phyloP scores from a whole-genome alignment of 352 stramenopile species.

The Globisporangium canariense region DNA sequence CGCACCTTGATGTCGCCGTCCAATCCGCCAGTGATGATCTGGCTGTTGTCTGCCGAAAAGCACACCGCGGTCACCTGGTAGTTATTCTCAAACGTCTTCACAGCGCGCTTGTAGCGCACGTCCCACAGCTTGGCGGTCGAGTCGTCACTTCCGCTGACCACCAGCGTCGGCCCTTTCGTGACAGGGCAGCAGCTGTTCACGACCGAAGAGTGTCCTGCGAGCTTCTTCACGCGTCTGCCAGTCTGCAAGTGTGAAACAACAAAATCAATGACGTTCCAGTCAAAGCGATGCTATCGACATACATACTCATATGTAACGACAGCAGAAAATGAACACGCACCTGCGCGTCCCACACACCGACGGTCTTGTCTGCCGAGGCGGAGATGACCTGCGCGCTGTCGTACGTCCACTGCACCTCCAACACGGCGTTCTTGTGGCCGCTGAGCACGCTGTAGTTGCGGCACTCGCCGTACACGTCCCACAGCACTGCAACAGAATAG shows the following conservation, averaged over 20 bases:
- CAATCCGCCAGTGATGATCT: slow-evolving; percentile 90
- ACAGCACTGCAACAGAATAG: slow-evolving; percentile 56
- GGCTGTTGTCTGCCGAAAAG: slow-evolving; percentile 82
- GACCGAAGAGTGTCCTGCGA: slow-evolving; percentile 73
- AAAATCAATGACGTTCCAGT: neutral
- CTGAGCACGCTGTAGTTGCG: slow-evolving; percentile 92
- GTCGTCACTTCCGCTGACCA: slow-evolving; percentile 92
- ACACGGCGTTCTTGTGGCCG: slow-evolving; percentile 95
- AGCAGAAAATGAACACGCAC: slow-evolving; percentile 12
- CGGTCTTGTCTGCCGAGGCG: slow-evolving; percentile 91
- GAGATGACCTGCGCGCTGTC: slow-evolving; percentile 87
- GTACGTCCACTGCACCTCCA: slow-evolving; percentile 92
- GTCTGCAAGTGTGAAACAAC: slow-evolving; percentile 49
- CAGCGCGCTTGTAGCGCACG: slow-evolving; percentile 63
- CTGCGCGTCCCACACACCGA: slow-evolving; percentile 83
- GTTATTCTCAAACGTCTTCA: slow-evolving; percentile 83
- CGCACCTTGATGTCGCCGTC: slow-evolving; percentile 90
- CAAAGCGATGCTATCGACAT: neutral
- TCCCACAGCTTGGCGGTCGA: slow-evolving; percentile 90
- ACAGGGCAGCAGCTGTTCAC: slow-evolving; percentile 92
- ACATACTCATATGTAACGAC: neutral
- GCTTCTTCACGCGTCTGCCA: slow-evolving; percentile 80
- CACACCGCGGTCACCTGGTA: slow-evolving; percentile 91
- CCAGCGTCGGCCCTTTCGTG: slow-evolving; percentile 68
- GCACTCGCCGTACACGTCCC: slow-evolving; percentile 89